phyloP scores from a whole-genome alignment of 2,329 filamentous ascomycete species.

The Uncinocarpus reesii region DNA sequence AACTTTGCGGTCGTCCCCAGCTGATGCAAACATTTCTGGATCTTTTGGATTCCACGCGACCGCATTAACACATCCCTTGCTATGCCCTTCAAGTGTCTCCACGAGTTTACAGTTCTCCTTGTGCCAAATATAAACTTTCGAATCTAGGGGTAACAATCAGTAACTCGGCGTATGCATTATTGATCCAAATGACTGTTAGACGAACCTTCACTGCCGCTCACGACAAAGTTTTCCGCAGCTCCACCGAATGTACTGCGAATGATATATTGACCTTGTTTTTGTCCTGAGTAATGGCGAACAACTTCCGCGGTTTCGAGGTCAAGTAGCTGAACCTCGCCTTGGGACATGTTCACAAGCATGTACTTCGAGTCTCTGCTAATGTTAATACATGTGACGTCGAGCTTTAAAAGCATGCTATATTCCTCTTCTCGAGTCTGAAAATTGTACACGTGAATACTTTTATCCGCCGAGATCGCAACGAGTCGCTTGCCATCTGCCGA shows the following conservation, averaged over 20 bases:
- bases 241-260: conserved; percentile 81
- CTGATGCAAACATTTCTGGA: conserved; percentile 76
- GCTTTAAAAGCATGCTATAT: conserved; percentile 59
- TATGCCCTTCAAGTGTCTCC: conserved; percentile 65
- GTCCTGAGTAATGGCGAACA: conserved; percentile 65
- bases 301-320: conserved; percentile 62
- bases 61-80: conserved; percentile 67
- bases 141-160: conserved; percentile 40
- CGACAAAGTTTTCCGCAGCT: conserved; percentile 80
- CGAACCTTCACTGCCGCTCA: conserved; percentile 82
- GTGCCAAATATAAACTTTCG: conserved; percentile 78
- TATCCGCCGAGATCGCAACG: conserved; percentile 62
- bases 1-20: conserved; percentile 75
- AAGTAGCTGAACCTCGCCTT: conserved; percentile 67
- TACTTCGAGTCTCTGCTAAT: conserved; percentile 73
- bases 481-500: conserved; percentile 70
- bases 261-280: conserved; percentile 63
- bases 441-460: conserved; percentile 71
- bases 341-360: conserved; percentile 70
- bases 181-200: conserved; percentile 3
- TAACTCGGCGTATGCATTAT: conserved; percentile 7
- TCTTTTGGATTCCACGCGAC: conserved; percentile 82
- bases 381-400: conserved; percentile 64
- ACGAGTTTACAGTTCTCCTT: conserved; percentile 68
- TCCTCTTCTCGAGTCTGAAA: conserved; percentile 62